Percentiles rank a stretch among this genome's conserved stretches.
Evolutionary conservation across 352 stramenopile genomes (phyloP).

Genomic region (Thalassiosira hispida): DNA sequence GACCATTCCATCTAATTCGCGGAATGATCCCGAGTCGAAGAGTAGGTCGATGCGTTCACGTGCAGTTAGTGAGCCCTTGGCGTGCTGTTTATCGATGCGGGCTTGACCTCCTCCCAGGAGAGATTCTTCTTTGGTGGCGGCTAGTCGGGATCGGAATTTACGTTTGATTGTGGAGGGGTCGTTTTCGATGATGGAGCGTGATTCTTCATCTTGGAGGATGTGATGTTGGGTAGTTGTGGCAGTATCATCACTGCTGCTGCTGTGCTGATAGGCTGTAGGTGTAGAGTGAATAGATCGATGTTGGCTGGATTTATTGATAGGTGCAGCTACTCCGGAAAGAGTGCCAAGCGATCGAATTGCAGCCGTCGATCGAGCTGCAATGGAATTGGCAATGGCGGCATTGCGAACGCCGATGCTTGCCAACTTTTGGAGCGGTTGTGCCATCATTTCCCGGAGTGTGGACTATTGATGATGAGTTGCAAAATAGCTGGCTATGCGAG

Average conservation of each 20-base stretch:
- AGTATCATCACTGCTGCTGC: not conserved
- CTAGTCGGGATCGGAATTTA: constrained; percentile 65
- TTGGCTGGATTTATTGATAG: not conserved
- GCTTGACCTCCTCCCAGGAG: constrained; percentile 89
- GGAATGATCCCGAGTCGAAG: constrained; percentile 94
- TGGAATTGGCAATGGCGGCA: not conserved
- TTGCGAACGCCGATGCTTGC: not conserved
- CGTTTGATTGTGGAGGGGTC: constrained; percentile 76
- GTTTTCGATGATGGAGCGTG: constrained; percentile 1
- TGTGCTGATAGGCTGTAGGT: not conserved
- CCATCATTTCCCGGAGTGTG: not conserved
- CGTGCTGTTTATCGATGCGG: constrained; percentile 91
- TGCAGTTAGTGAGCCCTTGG: constrained; percentile 95
- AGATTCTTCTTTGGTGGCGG: constrained; percentile 74
- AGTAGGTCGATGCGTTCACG: constrained; percentile 94
- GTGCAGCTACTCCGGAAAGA: not conserved
- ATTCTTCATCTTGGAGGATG: constrained; percentile 26
- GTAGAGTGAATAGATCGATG: constrained; percentile 1
- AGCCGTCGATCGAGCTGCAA: not conserved
- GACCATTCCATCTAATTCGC: constrained; percentile 96
- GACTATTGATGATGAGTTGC: not conserved
- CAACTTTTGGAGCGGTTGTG: constrained; percentile 10
- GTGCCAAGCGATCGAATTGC: constrained; percentile 3
- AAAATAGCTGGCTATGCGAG: too few species aligned
- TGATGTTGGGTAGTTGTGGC: constrained; percentile 24